Conservation (phyloP, 352 stramenopile species). For the Poterioochromonas sp. region DNA sequence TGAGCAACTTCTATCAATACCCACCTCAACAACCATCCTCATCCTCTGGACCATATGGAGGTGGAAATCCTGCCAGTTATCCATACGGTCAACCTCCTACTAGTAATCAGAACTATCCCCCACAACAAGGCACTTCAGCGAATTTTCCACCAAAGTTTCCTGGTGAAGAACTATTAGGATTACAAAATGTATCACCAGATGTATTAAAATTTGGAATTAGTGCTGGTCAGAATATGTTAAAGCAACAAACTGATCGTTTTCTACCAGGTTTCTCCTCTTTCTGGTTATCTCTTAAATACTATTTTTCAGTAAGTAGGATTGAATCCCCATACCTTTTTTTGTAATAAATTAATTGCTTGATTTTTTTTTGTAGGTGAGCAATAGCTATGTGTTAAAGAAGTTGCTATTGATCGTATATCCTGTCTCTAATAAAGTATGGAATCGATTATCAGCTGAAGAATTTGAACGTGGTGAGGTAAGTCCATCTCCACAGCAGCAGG, state of each 20-base stretch:
- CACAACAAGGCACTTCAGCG: too few relatives aligned
- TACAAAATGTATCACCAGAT: slow-evolving; percentile 30
- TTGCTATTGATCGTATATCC: slow-evolving; percentile 18
- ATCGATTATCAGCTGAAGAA: slow-evolving; percentile 52
- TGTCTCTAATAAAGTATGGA: slow-evolving; percentile 43
- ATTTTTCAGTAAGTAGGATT: slow-evolving; percentile 44
- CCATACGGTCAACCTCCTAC: too few relatives aligned
- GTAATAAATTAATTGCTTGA: too few relatives aligned
- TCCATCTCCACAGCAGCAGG: not conserved
- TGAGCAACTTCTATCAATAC: too few relatives aligned
- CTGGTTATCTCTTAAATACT: slow-evolving; percentile 38
- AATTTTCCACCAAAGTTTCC: too few relatives aligned
- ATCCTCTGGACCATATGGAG: too few relatives aligned
- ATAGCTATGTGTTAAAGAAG: slow-evolving; percentile 67
- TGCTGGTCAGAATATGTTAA: slow-evolving; percentile 36
- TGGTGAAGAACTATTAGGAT: too few relatives aligned
- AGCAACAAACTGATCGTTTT: slow-evolving; percentile 28
- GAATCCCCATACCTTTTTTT: too few relatives aligned
- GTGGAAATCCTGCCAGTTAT: too few relatives aligned
- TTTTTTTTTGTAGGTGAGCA: slow-evolving; percentile 72
- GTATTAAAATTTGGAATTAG: slow-evolving; percentile 37
- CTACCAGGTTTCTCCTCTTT: slow-evolving; percentile 35
- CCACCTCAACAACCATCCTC: too few relatives aligned
- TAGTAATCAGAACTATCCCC: too few relatives aligned
- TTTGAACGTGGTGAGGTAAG: slow-evolving; percentile 20